Evolutionary conservation across 2,329 filamentous ascomycete species (phyloP), one percentile per base, ranked within the genome.

Genomic region (Lecanicillium sp.): DNA sequence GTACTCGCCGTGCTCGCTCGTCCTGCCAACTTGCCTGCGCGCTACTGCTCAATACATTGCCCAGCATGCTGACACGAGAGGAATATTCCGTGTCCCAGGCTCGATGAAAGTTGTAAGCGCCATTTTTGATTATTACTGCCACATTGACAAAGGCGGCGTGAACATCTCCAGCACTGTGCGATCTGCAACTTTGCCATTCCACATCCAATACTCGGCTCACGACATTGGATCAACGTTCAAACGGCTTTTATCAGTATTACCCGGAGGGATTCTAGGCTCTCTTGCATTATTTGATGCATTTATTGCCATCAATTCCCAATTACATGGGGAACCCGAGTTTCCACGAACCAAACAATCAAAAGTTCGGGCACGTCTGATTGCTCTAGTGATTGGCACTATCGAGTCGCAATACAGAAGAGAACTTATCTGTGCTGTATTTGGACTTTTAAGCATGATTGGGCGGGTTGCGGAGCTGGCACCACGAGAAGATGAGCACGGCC

Each of bases 141-240:
- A 52, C 42, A 58, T 64, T 19, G 66, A 70, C 14, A 60, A 66
- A 35, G 63, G 69, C 19, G 62, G 64, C 18, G 63, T 63, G 14
- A 63, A 68, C 19, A 67, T 83, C 33, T 60, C 75, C 3, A 65
- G 65, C 34, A 83, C 78, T 1, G 74, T 78, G 19, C 66, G 73
- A 25, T 73, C 67, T 35, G 70, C 76, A 5, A 76, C 67, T 29
- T 60, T 84, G 2, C 80, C 80, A 4, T 54, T 58, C 2, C 76
- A 82, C 48, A 75, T 84, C 43, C 67, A 67, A 28, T 72, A 65
- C 33, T 68, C 72, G 6, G 64, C 76, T 4, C 76, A 83, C 44
- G 80, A 84, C 56, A 72, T 84, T 20, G 79, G 79, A 3, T 79
- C 77, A 2, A 68, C 75, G 0, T 83, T 85, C 57, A 84, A 84